Evolutionary conservation across 83 land plant genomes (phyloP).

Genomic region (Larix sibirica): DNA sequence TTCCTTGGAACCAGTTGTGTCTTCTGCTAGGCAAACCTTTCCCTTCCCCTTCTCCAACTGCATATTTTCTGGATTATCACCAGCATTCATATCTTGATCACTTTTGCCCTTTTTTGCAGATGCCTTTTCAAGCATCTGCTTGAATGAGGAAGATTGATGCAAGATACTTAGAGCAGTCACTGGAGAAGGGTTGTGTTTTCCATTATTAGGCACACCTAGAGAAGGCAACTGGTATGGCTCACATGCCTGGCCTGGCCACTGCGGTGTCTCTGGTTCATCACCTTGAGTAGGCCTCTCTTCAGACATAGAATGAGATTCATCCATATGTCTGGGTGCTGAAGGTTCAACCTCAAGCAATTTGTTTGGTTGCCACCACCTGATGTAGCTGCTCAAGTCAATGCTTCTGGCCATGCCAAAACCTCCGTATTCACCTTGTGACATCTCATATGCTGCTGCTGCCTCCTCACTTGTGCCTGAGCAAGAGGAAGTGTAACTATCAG

Average conservation of each 20-base stretch:
- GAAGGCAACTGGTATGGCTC: slow-evolving; percentile 84
- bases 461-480: slow-evolving; percentile 46
- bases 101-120: slow-evolving; percentile 19
- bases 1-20: slow-evolving; percentile 31
- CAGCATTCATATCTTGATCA: slow-evolving; percentile 20
- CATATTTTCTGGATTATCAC: slow-evolving; percentile 27
- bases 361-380: slow-evolving; percentile 65
- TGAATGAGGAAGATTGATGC: slow-evolving; percentile 58
- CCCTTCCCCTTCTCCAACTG: slow-evolving; percentile 42
- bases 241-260: slow-evolving; percentile 35
- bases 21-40: slow-evolving; percentile 14
- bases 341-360: slow-evolving; percentile 35
- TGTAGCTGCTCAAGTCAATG: slow-evolving; percentile 55
- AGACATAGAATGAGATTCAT: slow-evolving; percentile 24
- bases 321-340: slow-evolving; percentile 27
- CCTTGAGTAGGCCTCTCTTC: slow-evolving; percentile 37
- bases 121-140: slow-evolving; percentile 46
- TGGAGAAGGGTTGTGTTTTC: slow-evolving; percentile 21
- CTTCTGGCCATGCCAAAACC: slow-evolving; percentile 48
- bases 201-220: slow-evolving; percentile 34
- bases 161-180: slow-evolving; percentile 58
- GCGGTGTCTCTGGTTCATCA: slow-evolving; percentile 44
- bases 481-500: not conserved
- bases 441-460: slow-evolving; percentile 41
- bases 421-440: slow-evolving; percentile 17